Percentiles rank a stretch among this genome's conserved stretches.
Evolutionary conservation across 768 basidiomycete genomes (phyloP).

Genomic region (Mycena amicta): DNA sequence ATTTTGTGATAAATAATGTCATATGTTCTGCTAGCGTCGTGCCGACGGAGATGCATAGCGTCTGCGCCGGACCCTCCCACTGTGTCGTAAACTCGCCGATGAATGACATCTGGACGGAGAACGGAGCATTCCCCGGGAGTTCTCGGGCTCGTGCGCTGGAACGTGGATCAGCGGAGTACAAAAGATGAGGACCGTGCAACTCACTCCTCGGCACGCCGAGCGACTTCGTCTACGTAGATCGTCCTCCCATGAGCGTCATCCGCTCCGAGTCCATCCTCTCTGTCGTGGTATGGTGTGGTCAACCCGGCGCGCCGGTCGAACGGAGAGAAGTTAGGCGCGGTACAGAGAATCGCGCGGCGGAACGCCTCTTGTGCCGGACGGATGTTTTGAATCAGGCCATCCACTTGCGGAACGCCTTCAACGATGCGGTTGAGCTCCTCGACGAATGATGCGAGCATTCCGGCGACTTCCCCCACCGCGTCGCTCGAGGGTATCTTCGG

Average conservation of each 20-base stretch:
- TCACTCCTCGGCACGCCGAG: conserved; percentile 22
- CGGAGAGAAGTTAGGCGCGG: conserved; percentile 62
- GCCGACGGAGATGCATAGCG: conserved; percentile 44
- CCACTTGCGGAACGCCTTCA: conserved; percentile 53
- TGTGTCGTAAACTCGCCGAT: conserved; percentile 45
- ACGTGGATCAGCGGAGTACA: background rate
- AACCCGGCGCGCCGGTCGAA: conserved; percentile 31
- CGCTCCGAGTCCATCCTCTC: conserved; percentile 11
- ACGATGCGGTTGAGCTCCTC: conserved; percentile 46
- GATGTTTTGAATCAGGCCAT: conserved; percentile 60
- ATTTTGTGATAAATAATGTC: too few relatives aligned
- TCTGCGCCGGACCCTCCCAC: conserved; percentile 53
- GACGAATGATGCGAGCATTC: conserved; percentile 48
- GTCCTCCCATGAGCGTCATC: conserved; percentile 17
- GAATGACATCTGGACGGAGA: conserved; percentile 55
- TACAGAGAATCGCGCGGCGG: conserved; percentile 46
- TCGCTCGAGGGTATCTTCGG: conserved; percentile 59
- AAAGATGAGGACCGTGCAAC: background rate
- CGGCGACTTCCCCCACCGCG: conserved; percentile 58
- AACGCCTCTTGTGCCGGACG: conserved; percentile 52
- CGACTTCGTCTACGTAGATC: conserved; percentile 25
- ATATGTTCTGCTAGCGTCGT: conserved; percentile 37
- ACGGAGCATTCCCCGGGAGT: conserved; percentile 68
- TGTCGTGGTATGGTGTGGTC: background rate
- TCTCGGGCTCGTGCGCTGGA: conserved; percentile 70